Conservation (phyloP, 768 basidiomycete genomes). For the Boletus speciosus region DNA sequence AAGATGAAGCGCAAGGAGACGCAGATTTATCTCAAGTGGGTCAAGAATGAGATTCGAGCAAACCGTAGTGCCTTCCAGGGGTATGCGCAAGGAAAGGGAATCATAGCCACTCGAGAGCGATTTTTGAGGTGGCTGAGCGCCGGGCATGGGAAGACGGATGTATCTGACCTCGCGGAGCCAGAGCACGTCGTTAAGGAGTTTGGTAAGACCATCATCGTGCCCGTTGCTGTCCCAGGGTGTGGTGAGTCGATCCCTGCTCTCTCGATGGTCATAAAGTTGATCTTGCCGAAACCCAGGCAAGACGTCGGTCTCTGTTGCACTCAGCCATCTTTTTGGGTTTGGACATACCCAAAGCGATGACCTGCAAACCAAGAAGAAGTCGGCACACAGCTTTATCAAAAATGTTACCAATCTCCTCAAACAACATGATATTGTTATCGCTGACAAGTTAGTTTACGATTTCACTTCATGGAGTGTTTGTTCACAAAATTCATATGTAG, state of each 20-base stretch:
- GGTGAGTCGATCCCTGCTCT: slow-evolving; percentile 46
- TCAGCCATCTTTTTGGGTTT: slow-evolving; percentile 76
- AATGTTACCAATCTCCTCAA: slow-evolving; percentile 65
- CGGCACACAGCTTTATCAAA: slow-evolving; percentile 64
- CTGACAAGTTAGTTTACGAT: slow-evolving; percentile 69
- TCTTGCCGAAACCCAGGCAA: slow-evolving; percentile 55
- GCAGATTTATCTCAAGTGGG: slow-evolving; percentile 77
- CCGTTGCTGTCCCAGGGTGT: slow-evolving; percentile 89
- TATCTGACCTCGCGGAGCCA: slow-evolving; percentile 27
- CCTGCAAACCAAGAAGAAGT: slow-evolving; percentile 72
- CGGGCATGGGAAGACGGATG: slow-evolving; percentile 40
- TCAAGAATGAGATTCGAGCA: slow-evolving; percentile 64
- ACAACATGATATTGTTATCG: slow-evolving; percentile 75
- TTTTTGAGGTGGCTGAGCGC: slow-evolving; percentile 69
- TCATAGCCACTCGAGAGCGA: slow-evolving; percentile 76
- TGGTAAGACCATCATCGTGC: slow-evolving; percentile 81
- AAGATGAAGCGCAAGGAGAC: slow-evolving; percentile 80
- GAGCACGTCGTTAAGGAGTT: slow-evolving; percentile 28
- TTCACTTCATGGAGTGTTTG: neutral
- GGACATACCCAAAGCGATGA: slow-evolving; percentile 96
- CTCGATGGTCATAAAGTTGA: neutral
- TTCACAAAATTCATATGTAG: slow-evolving; percentile 35
- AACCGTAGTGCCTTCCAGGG: slow-evolving; percentile 58
- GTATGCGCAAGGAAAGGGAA: slow-evolving; percentile 72
- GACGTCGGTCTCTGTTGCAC: slow-evolving; percentile 78